These are phyloP conservation scores for Arthrobotrys pseudoclavata DNA, from an alignment of 2,329 filamentous ascomycete species.

Conservation along the genomic window DNA sequence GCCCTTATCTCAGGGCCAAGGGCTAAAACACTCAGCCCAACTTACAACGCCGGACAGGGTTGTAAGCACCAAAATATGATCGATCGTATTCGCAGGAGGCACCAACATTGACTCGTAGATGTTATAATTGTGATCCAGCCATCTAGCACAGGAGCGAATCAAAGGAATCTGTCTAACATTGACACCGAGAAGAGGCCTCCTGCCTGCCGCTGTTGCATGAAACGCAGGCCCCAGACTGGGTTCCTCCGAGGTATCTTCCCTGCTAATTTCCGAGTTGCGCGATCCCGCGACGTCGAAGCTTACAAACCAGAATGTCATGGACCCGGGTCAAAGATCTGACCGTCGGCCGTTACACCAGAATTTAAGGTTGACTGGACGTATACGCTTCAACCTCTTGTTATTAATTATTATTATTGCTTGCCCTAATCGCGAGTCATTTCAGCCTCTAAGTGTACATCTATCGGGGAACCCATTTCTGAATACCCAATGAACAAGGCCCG, in stretches of 20 bases:
- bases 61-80: conserved; percentile 14
- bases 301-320: background rate
- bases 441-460: conserved; percentile 7
- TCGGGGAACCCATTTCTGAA: background rate
- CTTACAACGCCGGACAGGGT: background rate
- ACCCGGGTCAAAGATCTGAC: conserved; percentile 17
- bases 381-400: background rate
- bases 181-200: conserved; percentile 17
- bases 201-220: conserved; percentile 26
- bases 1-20: background rate
- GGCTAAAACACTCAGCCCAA: background rate
- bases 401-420: background rate
- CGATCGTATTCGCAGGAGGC: conserved; percentile 4
- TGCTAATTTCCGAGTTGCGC: conserved; percentile 32
- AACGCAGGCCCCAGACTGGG: conserved; percentile 18
- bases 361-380: conserved; percentile 28
- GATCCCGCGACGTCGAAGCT: conserved; percentile 18
- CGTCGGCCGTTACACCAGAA: conserved; percentile 23
- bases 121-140: background rate
- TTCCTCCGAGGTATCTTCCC: conserved; percentile 7
- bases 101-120: conserved; percentile 2
- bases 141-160: conserved; percentile 12
- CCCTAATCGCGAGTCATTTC: background rate
- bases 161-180: conserved; percentile 15
- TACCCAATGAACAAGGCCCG: background rate